A percentile compares a stretch with the other conserved stretches of the same genome.
These are phyloP conservation scores for Elaeagnus macrophylla DNA, from an alignment of 306 rosid species.

Conservation along the genomic window DNA sequence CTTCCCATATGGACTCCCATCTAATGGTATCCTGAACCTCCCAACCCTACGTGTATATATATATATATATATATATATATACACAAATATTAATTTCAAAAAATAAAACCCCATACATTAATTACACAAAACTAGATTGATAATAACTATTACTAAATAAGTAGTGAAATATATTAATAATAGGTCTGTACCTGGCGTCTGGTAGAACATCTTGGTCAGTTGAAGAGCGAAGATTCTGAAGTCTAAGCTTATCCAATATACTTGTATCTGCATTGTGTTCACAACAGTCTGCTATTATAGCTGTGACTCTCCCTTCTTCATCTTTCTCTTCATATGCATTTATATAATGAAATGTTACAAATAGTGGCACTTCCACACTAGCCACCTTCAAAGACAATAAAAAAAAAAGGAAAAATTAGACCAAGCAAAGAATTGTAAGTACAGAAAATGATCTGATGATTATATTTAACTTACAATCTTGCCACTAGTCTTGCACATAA, in stretches of 20 bases:
- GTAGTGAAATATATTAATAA: background rate
- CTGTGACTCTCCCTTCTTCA: conserved; percentile 68
- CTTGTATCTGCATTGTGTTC: conserved; percentile 61
- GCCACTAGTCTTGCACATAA: conserved; percentile 78
- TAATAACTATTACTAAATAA: background rate
- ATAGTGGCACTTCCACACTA: conserved; percentile 83
- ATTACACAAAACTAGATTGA: background rate
- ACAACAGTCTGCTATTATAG: conserved; percentile 68
- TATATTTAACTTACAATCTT: conserved; percentile 38
- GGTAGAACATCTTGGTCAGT: conserved; percentile 59
- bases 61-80: background rate
- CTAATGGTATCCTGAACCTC: conserved; percentile 67
- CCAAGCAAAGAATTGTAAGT: background rate
- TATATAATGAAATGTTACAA: conserved; percentile 76
- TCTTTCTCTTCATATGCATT: conserved; percentile 84
- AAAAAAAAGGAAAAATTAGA: background rate
- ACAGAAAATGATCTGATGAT: background rate
- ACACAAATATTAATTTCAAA: background rate
- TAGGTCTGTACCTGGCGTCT: conserved; percentile 55
- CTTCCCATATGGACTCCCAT: conserved; percentile 64
- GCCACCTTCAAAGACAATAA: conserved; percentile 41
- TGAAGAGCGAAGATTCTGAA: conserved; percentile 53
- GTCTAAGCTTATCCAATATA: conserved; percentile 60
- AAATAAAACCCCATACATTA: background rate
- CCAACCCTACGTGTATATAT: conserved; percentile 48